These are phyloP conservation scores for Plasmodium blacklocki DNA, from an alignment of 169 alveolate genomes.

Conservation along the genomic window DNA sequence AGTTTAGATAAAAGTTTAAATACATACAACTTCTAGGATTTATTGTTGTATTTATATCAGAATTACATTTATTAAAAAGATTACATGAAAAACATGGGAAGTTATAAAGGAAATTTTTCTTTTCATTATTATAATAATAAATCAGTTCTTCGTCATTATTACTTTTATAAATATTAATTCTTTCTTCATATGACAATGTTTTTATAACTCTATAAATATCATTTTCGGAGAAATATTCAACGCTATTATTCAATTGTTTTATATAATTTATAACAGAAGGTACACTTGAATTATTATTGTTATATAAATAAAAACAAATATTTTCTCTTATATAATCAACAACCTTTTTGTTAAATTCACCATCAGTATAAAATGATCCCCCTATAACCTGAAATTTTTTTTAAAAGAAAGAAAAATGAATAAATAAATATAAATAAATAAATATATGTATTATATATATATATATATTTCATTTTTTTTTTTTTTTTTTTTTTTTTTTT, in stretches of 20 bases:
- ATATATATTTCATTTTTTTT: neutral
- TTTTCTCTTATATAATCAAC: conserved; percentile 87
- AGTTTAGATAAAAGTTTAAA: conserved; percentile 55
- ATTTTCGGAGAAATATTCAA: conserved; percentile 58
- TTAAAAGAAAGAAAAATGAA: neutral
- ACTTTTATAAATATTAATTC: conserved; percentile 63
- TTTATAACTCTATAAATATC: conserved; percentile 73
- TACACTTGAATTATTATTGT: conserved; percentile 75
- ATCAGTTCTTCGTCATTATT: conserved; percentile 43
- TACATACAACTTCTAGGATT: conserved; percentile 70
- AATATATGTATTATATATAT: neutral
- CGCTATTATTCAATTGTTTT: conserved; percentile 56
- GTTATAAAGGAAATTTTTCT: conserved; percentile 31
- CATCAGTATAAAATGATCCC: conserved; percentile 93
- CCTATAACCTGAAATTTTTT: conserved; percentile 86
- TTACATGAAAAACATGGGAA: conserved; percentile 76
- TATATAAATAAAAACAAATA: conserved; percentile 75
- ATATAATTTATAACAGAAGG: conserved; percentile 77
- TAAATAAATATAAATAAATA: neutral
- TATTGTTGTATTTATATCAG: conserved; percentile 61
- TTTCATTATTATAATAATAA: conserved; percentile 72
- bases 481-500: neutral
- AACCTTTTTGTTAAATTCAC: conserved; percentile 91
- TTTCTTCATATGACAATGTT: conserved; percentile 51
- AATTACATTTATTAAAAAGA: conserved; percentile 72